Percentiles rank a stretch among this genome's conserved stretches.
phyloP scores from a whole-genome alignment of 108 stramenopile species.

The Aurantiochytrium sp. region DNA sequence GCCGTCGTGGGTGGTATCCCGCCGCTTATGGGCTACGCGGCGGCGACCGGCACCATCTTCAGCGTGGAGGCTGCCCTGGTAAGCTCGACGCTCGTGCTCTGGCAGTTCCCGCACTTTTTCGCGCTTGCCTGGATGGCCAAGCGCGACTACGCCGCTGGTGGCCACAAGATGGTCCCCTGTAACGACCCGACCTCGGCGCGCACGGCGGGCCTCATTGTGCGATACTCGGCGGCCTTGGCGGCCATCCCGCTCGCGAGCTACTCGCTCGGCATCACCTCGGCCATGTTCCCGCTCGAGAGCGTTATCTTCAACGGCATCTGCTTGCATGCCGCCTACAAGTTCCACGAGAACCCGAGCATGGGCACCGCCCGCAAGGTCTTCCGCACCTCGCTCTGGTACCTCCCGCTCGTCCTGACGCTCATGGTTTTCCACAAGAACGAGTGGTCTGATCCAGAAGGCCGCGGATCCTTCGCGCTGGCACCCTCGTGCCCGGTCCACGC shows the following conservation, averaged over 20 bases:
- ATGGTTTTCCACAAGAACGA: constrained; percentile 83
- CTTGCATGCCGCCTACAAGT: constrained; percentile 64
- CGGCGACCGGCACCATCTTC: constrained; percentile 74
- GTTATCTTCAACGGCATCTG: constrained; percentile 65
- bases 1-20: constrained; percentile 96
- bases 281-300: constrained; percentile 93
- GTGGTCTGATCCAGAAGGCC: constrained; percentile 29
- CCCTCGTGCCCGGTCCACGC: neutral
- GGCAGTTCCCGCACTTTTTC: constrained; percentile 99
- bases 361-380: constrained; percentile 88
- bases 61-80: constrained; percentile 40
- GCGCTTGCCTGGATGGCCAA: constrained; percentile 91
- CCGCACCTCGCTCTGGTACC: constrained; percentile 87
- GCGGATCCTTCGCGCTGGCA: neutral
- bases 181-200: constrained; percentile 68
- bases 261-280: constrained; percentile 72
- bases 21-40: constrained; percentile 96
- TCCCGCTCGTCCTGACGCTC: constrained; percentile 81
- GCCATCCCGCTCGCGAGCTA: constrained; percentile 77
- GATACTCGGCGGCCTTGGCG: constrained; percentile 76
- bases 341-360: constrained; percentile 77
- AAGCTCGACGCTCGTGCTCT: constrained; percentile 57
- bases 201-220: constrained; percentile 70
- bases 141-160: constrained; percentile 63
- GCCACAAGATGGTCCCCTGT: constrained; percentile 73